phyloP scores from a whole-genome alignment of 116 monocot species.

The Posidonia oceanica region DNA sequence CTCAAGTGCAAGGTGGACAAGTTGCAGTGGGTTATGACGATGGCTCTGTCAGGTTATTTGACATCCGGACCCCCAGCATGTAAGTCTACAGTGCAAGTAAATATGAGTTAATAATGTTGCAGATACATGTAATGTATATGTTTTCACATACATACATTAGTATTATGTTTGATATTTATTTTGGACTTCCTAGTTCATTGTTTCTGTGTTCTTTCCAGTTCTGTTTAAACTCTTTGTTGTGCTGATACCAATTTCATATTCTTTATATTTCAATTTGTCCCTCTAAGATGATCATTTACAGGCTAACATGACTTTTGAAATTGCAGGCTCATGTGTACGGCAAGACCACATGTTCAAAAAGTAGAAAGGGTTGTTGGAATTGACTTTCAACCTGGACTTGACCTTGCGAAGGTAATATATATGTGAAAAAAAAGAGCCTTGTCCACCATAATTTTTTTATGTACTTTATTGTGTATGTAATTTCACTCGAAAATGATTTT shows the following conservation, averaged over 20 bases:
- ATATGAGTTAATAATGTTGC: no score
- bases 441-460: background rate
- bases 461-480: background rate
- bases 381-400: constrained; percentile 95
- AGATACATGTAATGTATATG: no score
- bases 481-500: no score
- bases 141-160: no score
- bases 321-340: constrained; percentile 53
- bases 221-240: no score
- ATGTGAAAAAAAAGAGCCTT: background rate
- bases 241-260: no score
- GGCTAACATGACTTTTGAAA: background rate
- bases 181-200: no score
- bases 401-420: constrained; percentile 60
- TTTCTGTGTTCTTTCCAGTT: no score
- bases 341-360: constrained; percentile 59
- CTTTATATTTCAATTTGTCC: no score
- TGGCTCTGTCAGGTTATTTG: constrained; percentile 81
- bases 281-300: background rate
- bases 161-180: no score
- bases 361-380: constrained; percentile 81
- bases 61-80: constrained; percentile 72
- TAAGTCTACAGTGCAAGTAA: constrained; percentile 19
- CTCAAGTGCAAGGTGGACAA: constrained; percentile 80
- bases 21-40: constrained; percentile 78